Base-by-base conservation (phyloP, 495 filamentous ascomycete species). In the Annulohypoxylon moriforme region DNA sequence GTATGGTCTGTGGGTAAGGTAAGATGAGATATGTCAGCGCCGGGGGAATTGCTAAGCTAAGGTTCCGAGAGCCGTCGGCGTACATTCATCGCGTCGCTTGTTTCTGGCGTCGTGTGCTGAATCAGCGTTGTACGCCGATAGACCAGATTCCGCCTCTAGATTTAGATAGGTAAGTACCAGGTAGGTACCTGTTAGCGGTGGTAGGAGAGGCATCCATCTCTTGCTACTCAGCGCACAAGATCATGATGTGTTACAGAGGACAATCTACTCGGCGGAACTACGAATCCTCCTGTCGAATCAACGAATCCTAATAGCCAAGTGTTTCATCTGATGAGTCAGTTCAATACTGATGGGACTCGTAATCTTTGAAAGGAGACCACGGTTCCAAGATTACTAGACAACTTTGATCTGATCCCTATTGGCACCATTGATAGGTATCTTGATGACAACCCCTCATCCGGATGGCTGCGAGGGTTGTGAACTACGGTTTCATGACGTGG, bases 301-400 rank as follows among this genome's bases (percentile, higher is more conserved):
- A 40, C 13, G 0, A 52, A 27, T 62, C 60, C 46, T 36, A n/a
- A 11, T 46, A 11, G 5, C 8, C 46, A 44, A 9, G n/a, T 16
- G 42, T 49, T 49, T 18, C 24, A 31, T 36, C 34, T n/a, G 58
- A 47, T 61, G 58, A 49, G 58, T 49, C 58, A 61, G 40, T 60
- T 40, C 36, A 40, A 4, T 10, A n/a, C 1, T n/a, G 11, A 4
- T 40, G 4, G 36, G 36, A n/a, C 36, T 29, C 3, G 14, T 36
- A 8, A 36, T 7, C 0, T 36, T 13, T 2, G 14, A 40, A 4
- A 14, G 36, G 36, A 40, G 13, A 40, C 36, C 5, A 29, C 27
- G 6, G 27, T 29, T 6, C 6, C 27, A 29, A 29, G 27, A 29
- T 29, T 2, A 29, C 6, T 29, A 29, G 6, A 6, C 2, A 29